Percentiles rank a stretch among this genome's conserved stretches.
Evolutionary conservation across 1,139 yeast species (phyloP).

Genomic region (Pichia inconspicua): DNA sequence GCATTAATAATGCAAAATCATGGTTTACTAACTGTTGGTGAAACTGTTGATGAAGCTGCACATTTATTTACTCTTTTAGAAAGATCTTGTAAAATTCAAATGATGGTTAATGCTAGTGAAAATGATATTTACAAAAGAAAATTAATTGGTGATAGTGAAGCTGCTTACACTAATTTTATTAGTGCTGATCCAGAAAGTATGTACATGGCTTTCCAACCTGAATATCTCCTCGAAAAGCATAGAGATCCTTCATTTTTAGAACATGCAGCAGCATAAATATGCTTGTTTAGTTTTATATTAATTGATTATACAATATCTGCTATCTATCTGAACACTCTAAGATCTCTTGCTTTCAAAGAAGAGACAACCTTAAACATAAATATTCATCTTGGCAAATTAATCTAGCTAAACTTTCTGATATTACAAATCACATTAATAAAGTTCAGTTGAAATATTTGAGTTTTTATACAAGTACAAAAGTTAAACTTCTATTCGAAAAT

Average conservation of each 20-base stretch:
- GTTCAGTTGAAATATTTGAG: no score
- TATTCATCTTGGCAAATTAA: no score
- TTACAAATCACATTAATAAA: no score
- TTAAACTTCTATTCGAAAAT: slow-evolving; percentile 1
- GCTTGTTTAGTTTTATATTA: no score
- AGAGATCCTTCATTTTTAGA: slow-evolving; percentile 20
- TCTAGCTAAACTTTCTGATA: no score
- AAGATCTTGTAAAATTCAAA: slow-evolving; percentile 62
- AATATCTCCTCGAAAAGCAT: slow-evolving; percentile 38
- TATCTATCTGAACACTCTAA: no score
- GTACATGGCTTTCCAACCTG: slow-evolving; percentile 70
- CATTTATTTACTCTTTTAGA: slow-evolving; percentile 63
- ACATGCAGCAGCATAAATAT: neutral
- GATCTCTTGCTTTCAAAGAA: no score
- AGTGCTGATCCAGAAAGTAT: slow-evolving; percentile 60
- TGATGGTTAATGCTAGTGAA: slow-evolving; percentile 52
- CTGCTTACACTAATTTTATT: slow-evolving; percentile 57
- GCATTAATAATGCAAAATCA: slow-evolving; percentile 68
- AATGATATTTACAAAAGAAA: slow-evolving; percentile 29
- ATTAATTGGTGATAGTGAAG: slow-evolving; percentile 55
- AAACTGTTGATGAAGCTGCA: slow-evolving; percentile 79
- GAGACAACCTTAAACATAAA: no score
- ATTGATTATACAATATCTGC: no score
- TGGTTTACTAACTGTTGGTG: slow-evolving; percentile 70
- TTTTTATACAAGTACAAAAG: no score